Conservation (phyloP, 176 grass and related monocot species). For the Pontederia paniculata region DNA sequence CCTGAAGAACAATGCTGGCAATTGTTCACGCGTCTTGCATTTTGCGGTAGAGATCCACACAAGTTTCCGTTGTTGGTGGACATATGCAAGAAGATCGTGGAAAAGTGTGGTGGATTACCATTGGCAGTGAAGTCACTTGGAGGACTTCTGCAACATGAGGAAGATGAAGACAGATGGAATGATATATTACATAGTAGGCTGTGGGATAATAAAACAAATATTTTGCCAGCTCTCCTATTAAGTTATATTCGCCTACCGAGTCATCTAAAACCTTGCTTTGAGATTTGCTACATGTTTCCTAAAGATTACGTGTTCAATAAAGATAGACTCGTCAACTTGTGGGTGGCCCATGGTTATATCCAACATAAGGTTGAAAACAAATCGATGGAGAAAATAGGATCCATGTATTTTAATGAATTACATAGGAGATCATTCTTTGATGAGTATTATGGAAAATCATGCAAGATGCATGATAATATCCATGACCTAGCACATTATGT, state of each 20-base stretch:
- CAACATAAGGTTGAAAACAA: background rate
- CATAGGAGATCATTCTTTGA: background rate
- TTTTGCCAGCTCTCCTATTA: too few relatives aligned
- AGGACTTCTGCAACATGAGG: too few relatives aligned
- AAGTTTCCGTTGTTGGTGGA: background rate
- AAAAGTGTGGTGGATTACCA: background rate
- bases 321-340: background rate
- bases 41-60: background rate
- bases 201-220: too few relatives aligned
- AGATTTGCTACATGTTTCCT: background rate
- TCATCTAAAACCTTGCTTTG: background rate
- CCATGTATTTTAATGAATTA: background rate
- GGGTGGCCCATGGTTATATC: background rate
- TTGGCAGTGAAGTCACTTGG: background rate
- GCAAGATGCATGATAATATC: background rate
- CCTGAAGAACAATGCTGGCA: background rate
- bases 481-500: background rate
- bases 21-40: background rate
- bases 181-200: background rate
- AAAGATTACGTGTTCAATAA: background rate
- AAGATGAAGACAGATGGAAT: background rate
- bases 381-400: background rate
- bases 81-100: background rate
- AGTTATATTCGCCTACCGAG: too few relatives aligned
- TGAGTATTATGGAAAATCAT: background rate